phyloP scores from a whole-genome alignment of 495 filamentous ascomycete species.

The Aspergillus homomorphus region DNA sequence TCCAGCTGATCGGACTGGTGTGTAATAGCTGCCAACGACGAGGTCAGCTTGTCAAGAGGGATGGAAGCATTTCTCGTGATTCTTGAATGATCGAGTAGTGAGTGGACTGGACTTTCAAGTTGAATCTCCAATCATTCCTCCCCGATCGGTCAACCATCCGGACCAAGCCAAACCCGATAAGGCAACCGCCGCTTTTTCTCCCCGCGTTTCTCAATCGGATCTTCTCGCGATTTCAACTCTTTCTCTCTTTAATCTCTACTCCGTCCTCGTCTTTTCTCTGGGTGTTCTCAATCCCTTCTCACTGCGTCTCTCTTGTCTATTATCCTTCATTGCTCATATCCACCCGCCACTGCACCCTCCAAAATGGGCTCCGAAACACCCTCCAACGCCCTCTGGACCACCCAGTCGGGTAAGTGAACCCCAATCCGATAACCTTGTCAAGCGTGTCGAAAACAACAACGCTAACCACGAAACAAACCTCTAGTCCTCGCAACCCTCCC shows the following conservation, averaged over 20 bases:
- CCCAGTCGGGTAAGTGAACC: constrained; percentile 24
- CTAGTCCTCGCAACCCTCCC: constrained; percentile 51
- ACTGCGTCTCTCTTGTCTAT: constrained; percentile 1
- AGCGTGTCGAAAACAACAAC: not conserved
- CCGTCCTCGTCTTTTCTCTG: constrained; percentile 13
- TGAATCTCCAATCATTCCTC: not conserved
- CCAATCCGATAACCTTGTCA: not conserved
- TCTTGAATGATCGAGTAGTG: too few relatives aligned
- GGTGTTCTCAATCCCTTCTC: constrained; percentile 7
- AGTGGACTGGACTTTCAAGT: not conserved
- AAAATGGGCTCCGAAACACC: constrained; percentile 36
- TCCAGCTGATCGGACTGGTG: not conserved
- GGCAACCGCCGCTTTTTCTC: constrained; percentile 9
- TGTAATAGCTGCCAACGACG: too few relatives aligned
- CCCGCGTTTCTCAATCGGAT: constrained; percentile 10
- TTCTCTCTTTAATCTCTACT: constrained; percentile 5
- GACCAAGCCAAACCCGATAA: not conserved
- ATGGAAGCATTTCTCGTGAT: too few relatives aligned
- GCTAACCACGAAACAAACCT: constrained; percentile 4
- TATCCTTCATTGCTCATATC: not conserved
- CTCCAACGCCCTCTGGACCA: constrained; percentile 28
- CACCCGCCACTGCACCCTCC: constrained; percentile 4
- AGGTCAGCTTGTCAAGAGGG: too few relatives aligned
- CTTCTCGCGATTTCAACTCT: constrained; percentile 4
- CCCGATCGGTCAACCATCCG: not conserved